Base-by-base conservation (phyloP, 1,284 basidiomycete species). In the Cryptococcus hybrid region DNA sequence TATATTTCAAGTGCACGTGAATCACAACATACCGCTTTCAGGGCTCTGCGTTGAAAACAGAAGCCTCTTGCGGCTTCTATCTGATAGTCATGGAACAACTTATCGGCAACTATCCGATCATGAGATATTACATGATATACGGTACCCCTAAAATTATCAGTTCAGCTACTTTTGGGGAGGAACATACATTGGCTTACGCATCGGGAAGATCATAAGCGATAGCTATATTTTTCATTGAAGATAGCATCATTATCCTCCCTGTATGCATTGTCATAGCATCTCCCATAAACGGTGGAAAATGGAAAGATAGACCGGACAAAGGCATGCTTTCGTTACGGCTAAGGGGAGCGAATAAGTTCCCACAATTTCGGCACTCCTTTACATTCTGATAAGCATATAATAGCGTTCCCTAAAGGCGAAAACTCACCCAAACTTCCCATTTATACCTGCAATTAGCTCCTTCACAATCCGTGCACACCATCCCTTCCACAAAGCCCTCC, bases 381-480 rank as follows among this genome's bases (percentile, higher is more conserved):
- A 39, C 15, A 24, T 11, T 36, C 12, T 15, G 42, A 24, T 9
- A 38, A 24, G 15, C 3, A 24, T 1, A 46, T 40, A 15, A 8
- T 4, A 30, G 30, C 4, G 30, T 4, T 4, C 4, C 30, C 30
- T 30, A 30, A 30, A 30, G 7, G 18, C 34, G 9, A 7, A 3
- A 7, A 52, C 69, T 56, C 51, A 69, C 69, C 68, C 65, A 69
- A 35, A 69, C 60, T 54, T 75, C 72, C 74, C 74, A 75, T 7
- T 70, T 58, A 51, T 66, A 70, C 39, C 74, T 64, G 51, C 70
- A 72, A 61, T 75, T 75, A 2, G 73, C 73, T n/a, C 73, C 56
- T 5, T 69, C 70, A 47, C 73, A 75, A 15, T 38, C 52, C 9
- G 50, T 48, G 47, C 73, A 75, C 4, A 74, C 71, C 71, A 75